phyloP scores from a whole-genome alignment of 352 stramenopile species.

The Albugo candida region DNA sequence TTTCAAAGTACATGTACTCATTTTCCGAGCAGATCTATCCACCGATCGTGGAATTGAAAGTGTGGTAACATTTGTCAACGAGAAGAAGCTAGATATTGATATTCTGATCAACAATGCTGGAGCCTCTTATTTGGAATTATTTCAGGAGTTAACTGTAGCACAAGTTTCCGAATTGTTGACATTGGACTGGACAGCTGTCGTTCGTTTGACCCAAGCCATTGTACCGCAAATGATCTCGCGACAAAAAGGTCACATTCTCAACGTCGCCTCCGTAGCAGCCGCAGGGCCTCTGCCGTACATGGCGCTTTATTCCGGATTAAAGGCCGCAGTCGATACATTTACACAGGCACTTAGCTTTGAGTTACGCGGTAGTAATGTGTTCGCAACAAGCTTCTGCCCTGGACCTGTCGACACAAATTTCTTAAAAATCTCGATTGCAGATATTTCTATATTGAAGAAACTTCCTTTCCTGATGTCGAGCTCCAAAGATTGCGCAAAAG shows the following conservation, averaged over 20 bases:
- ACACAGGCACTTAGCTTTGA: slow-evolving; percentile 63
- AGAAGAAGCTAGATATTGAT: slow-evolving; percentile 47
- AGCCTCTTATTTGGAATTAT: slow-evolving; percentile 18
- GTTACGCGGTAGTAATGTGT: slow-evolving; percentile 44
- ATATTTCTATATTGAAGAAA: slow-evolving; percentile 19
- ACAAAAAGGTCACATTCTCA: slow-evolving; percentile 49
- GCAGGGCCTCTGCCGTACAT: slow-evolving; percentile 30
- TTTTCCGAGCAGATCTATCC: slow-evolving; percentile 38
- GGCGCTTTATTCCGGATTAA: slow-evolving; percentile 64
- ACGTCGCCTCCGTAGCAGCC: slow-evolving; percentile 47
- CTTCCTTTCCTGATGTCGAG: slow-evolving; percentile 12
- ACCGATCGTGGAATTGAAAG: slow-evolving; percentile 27
- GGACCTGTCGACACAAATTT: slow-evolving; percentile 57
- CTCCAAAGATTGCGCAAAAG: slow-evolving; percentile 17
- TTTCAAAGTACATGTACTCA: slow-evolving; percentile 28
- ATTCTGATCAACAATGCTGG: slow-evolving; percentile 76
- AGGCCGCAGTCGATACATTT: slow-evolving; percentile 53
- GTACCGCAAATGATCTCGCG: slow-evolving; percentile 46
- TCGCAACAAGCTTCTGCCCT: slow-evolving; percentile 55
- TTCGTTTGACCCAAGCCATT: slow-evolving; percentile 30
- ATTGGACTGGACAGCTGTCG: slow-evolving; percentile 38
- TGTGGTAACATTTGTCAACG: slow-evolving; percentile 25
- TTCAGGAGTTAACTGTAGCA: slow-evolving; percentile 17
- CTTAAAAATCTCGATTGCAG: slow-evolving; percentile 14
- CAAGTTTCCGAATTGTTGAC: slow-evolving; percentile 43